These are phyloP conservation scores for Pseudogymnoascus sp. DNA, from an alignment of 2,329 filamentous ascomycete species.

Conservation along the genomic window DNA sequence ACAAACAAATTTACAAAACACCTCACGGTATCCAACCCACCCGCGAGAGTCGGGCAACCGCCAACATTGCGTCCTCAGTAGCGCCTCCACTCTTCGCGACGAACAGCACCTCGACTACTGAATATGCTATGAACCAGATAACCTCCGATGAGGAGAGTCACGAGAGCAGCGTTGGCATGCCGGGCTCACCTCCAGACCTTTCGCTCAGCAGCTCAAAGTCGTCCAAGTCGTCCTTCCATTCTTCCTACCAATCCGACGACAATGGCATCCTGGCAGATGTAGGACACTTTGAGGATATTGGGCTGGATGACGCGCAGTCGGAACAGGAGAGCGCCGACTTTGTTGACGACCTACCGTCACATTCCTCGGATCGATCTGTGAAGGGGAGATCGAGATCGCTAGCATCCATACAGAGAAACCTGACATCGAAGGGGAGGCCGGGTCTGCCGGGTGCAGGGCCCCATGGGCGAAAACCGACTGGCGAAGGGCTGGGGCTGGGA, in stretches of 20 bases:
- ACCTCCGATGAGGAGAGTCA: conserved; percentile 24
- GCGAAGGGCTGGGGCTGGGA: conserved; percentile 23
- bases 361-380: neutral
- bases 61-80: conserved; percentile 7
- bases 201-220: conserved; percentile 65
- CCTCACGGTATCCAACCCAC: neutral
- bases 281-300: conserved; percentile 88
- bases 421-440: conserved; percentile 22
- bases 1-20: neutral
- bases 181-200: conserved; percentile 69
- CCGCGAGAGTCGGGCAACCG: conserved; percentile 6
- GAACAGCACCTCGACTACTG: neutral
- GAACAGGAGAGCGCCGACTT: conserved; percentile 27
- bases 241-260: conserved; percentile 66
- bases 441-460: conserved; percentile 22
- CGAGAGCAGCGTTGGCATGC: conserved; percentile 30
- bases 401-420: conserved; percentile 23
- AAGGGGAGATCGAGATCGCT: conserved; percentile 1
- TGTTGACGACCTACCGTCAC: conserved; percentile 8
- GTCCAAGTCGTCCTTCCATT: conserved; percentile 83
- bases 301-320: conserved; percentile 56
- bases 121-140: conserved; percentile 7
- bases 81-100: conserved; percentile 1
- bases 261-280: conserved; percentile 64
- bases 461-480: conserved; percentile 21